Conservation (phyloP, 2,329 filamentous ascomycete genomes). For the Ophiostoma perfectum region DNA sequence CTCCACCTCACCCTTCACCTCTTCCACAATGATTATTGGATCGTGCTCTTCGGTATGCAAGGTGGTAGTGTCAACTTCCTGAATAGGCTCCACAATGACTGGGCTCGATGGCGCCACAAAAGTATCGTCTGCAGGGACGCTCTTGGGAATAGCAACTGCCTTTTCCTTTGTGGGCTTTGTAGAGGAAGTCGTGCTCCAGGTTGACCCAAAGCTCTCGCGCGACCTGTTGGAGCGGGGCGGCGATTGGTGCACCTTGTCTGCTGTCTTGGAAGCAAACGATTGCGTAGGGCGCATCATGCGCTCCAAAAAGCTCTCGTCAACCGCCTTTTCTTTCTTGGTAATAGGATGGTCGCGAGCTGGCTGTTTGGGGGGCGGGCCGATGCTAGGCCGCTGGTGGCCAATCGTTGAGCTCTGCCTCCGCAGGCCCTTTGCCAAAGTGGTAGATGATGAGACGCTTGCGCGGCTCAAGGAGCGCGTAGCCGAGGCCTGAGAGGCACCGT, state of each 20-base stretch:
- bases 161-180: slow-evolving; percentile 9
- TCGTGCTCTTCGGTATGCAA: not conserved
- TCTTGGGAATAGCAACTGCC: not conserved
- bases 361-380: slow-evolving; percentile 57
- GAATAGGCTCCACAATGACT: not conserved
- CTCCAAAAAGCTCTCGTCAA: slow-evolving; percentile 69
- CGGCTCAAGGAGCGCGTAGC: slow-evolving; percentile 43
- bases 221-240: slow-evolving; percentile 38
- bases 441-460: slow-evolving; percentile 35
- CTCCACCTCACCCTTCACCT: not conserved
- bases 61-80: not conserved
- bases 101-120: not conserved
- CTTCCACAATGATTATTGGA: not conserved
- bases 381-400: slow-evolving; percentile 45
- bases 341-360: slow-evolving; percentile 44
- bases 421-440: slow-evolving; percentile 31
- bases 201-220: slow-evolving; percentile 11
- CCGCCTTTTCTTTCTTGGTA: slow-evolving; percentile 47
- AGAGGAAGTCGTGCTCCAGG: not conserved
- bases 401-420: slow-evolving; percentile 44
- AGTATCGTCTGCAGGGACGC: not conserved
- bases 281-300: slow-evolving; percentile 76
- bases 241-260: slow-evolving; percentile 50
- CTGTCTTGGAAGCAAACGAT: slow-evolving; percentile 60
- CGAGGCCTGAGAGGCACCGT: slow-evolving; percentile 26